Conservation (phyloP, 73 alveolate genomes). For the Effrenium voratum region DNA sequence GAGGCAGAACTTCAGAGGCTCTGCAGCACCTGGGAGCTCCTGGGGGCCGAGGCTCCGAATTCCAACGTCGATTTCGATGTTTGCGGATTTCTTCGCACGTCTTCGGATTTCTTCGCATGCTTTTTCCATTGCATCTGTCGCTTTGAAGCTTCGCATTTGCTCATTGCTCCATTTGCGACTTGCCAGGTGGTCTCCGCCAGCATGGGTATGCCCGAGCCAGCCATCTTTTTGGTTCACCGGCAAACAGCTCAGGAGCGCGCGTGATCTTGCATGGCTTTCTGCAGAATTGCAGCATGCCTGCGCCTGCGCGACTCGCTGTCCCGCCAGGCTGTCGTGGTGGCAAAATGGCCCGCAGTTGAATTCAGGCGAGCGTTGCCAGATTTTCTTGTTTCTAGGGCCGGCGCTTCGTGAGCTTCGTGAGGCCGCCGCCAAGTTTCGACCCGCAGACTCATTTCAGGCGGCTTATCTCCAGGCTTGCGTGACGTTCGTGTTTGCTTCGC, state of each 20-base stretch:
- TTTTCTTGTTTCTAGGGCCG: no score
- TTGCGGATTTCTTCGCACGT: no score
- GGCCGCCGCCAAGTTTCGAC: slow-evolving; percentile 14
- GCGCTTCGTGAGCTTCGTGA: neutral
- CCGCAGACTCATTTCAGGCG: slow-evolving; percentile 46
- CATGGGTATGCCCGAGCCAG: slow-evolving; percentile 33
- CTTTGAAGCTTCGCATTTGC: neutral
- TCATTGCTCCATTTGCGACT: neutral
- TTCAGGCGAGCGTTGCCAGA: no score
- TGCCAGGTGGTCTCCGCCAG: slow-evolving; percentile 49
- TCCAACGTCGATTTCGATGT: no score
- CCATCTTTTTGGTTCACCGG: slow-evolving; percentile 83
- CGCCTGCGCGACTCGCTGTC: no score
- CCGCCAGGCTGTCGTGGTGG: slow-evolving; percentile 66
- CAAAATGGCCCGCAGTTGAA: slow-evolving; percentile 88
- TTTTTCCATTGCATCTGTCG: neutral
- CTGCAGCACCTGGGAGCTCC: slow-evolving; percentile 46
- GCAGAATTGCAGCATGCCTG: neutral
- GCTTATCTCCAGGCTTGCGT: no score
- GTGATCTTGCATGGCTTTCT: neutral
- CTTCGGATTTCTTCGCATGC: no score
- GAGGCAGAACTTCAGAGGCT: slow-evolving; percentile 39
- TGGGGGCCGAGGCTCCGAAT: slow-evolving; percentile 65
- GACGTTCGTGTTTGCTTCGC: no score
- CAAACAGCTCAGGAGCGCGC: slow-evolving; percentile 50